Evolutionary conservation across 2,329 filamentous ascomycete genomes (phyloP), one percentile per base, ranked within the genome.

Genomic region (Arthrobotrys conoides): DNA sequence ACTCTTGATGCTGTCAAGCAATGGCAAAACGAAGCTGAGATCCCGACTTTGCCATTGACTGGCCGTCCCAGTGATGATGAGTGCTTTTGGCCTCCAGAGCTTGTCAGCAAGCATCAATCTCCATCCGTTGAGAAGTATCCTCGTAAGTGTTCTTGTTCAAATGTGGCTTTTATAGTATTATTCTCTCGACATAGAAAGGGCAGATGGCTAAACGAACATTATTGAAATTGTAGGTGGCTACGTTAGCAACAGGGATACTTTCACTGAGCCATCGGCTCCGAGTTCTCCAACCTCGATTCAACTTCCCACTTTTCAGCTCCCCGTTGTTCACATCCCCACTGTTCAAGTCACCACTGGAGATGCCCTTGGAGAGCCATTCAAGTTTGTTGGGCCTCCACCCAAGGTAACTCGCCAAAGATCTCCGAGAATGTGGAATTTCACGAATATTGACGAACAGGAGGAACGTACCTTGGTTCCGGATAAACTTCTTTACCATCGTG

Each of bases 381-480:
- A 27, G 12, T 20, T 36, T n/a, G 18, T 20, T 20, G 33, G 9
- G 10, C 18, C 22, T 1, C 57, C 18, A 24, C 57, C 57, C 2
- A 59, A 59, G 53, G 33, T 44, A 27, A 61, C 18, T 9, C 65
- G 65, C 57, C 46, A 41, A 70, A 57, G 49, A 38, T 59, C 41
- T 55, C 38, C 51, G 5, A 44, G 65, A 18, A 76, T 76, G 72
- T 65, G 41, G 64, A 68, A 57, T 33, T 63, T 64, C n/a, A 46
- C 24, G 16, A 49, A 48, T 12, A 49, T 48, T 20, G 46, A 75
- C 27, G 30, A 51, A 10, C 38, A 44, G 18, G 57, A 70, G 36
- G 38, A 65, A 27, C 46, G 33, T 16, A 27, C 49, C 5, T 10
- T 41, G 16, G 65, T 76, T 12, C 72, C 65, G 9, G 65, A 70